Evolutionary conservation across 129 eudicot species (phyloP).

Genomic region (Sambucus nigra): DNA sequence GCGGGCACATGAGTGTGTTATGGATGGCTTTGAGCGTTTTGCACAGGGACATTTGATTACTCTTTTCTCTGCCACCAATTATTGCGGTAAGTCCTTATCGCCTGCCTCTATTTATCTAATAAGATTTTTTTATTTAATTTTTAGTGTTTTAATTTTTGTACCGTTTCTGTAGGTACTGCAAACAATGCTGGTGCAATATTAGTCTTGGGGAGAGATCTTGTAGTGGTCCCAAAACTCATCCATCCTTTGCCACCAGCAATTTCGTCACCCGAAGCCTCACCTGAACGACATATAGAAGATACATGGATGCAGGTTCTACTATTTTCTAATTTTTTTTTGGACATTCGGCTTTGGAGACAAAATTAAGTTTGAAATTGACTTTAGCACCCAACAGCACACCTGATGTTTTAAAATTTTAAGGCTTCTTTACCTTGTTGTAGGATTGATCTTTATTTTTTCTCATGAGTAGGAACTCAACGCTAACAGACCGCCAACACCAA

Average conservation of each 20-base stretch:
- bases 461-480: slow-evolving; percentile 78
- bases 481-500: slow-evolving; percentile 93
- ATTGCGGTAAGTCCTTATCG: slow-evolving; percentile 55
- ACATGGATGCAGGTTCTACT: slow-evolving; percentile 99
- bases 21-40: slow-evolving; percentile 98
- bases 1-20: slow-evolving; percentile 95
- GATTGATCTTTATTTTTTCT: not conserved
- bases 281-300: slow-evolving; percentile 77
- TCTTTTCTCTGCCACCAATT: slow-evolving; percentile 90
- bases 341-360: not conserved
- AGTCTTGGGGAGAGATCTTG: slow-evolving; percentile 95
- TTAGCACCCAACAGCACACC: not conserved
- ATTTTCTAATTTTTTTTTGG: not conserved
- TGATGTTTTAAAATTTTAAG: no score
- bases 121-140: no score
- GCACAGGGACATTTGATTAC: slow-evolving; percentile 94
- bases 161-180: slow-evolving; percentile 64
- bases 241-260: slow-evolving; percentile 96
- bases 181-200: slow-evolving; percentile 95
- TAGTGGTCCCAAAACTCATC: slow-evolving; percentile 93
- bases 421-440: not conserved
- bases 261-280: slow-evolving; percentile 83
- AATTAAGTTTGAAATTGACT: no score
- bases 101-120: not conserved
- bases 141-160: not conserved